A percentile compares a stretch with the other conserved stretches of the same genome.
Conservation (phyloP, 108 stramenopile species). For the Skeletonema potamos region DNA sequence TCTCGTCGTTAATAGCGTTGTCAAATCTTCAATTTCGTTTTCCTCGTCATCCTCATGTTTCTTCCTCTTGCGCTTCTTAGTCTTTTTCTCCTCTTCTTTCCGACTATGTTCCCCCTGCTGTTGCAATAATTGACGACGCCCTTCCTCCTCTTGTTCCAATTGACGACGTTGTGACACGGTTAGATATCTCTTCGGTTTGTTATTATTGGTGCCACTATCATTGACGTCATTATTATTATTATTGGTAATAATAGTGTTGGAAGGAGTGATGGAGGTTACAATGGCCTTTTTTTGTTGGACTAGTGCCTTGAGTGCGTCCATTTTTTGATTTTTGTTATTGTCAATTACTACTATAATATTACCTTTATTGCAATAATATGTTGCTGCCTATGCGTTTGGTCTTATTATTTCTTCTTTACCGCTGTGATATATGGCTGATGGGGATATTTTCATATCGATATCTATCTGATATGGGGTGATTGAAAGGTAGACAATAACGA, state of each 20-base stretch:
- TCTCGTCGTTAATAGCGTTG: slow-evolving; percentile 23
- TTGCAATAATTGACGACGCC: slow-evolving; percentile 2
- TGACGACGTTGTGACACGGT: slow-evolving; percentile 56
- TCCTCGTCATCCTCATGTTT: slow-evolving; percentile 7
- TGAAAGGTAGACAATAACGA: too few species aligned
- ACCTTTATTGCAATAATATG: too few species aligned
- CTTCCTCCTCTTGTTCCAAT: slow-evolving; percentile 53
- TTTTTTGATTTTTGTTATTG: too few species aligned
- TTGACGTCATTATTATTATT: too few species aligned
- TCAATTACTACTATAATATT: too few species aligned
- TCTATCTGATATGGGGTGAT: too few species aligned
- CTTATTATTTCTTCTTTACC: too few species aligned
- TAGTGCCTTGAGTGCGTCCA: slow-evolving; percentile 1
- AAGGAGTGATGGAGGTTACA: neutral
- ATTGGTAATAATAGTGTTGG: too few species aligned
- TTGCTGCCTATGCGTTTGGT: too few species aligned
- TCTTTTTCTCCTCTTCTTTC: slow-evolving; percentile 5
- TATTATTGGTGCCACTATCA: slow-evolving; percentile 1
- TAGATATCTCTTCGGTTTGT: slow-evolving; percentile 35
- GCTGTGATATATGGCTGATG: too few species aligned
- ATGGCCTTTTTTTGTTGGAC: neutral
- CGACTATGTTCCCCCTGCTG: slow-evolving; percentile 1
- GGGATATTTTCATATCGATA: too few species aligned
- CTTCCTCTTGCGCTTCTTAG: neutral
- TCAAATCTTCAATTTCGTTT: slow-evolving; percentile 17